Conservation (phyloP, 2,329 filamentous ascomycete genomes). For the Colletotrichum orbiculare region DNA sequence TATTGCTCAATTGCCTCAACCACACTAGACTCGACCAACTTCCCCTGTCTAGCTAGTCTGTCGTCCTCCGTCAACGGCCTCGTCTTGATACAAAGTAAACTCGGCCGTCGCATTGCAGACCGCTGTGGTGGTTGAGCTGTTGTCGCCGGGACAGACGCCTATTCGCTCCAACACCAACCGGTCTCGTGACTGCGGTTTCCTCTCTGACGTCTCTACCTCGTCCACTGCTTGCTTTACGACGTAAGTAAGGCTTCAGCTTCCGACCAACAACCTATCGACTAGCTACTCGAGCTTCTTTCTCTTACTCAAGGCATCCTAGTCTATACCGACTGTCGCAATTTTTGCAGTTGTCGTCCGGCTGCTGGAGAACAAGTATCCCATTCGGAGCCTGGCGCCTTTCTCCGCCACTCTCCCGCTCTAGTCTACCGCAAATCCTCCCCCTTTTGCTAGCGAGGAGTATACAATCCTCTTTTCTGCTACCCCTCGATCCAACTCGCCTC, state of each 20-base stretch:
- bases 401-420: constrained; percentile 17
- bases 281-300: too few relatives aligned
- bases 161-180: not conserved
- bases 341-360: not conserved
- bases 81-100: not conserved
- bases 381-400: constrained; percentile 17
- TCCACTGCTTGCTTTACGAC: too few relatives aligned
- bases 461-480: constrained; percentile 3
- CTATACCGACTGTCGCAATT: constrained; percentile 8
- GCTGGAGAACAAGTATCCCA: not conserved
- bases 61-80: constrained; percentile 1
- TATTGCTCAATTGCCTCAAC: not conserved
- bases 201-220: not conserved
- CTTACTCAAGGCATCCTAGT: constrained; percentile 23
- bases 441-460: constrained; percentile 12
- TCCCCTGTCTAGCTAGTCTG: not conserved
- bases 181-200: constrained; percentile 32
- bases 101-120: too few relatives aligned
- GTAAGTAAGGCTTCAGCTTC: not conserved
- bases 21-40: not conserved
- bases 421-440: constrained; percentile 12
- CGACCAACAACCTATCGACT: not conserved
- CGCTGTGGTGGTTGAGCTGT: too few relatives aligned
- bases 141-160: not conserved
- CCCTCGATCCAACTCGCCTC: not conserved